Percentiles rank a stretch among this genome's conserved stretches.
phyloP scores from a whole-genome alignment of 139 green algal species.

The Edaphochlamys debaryana region DNA sequence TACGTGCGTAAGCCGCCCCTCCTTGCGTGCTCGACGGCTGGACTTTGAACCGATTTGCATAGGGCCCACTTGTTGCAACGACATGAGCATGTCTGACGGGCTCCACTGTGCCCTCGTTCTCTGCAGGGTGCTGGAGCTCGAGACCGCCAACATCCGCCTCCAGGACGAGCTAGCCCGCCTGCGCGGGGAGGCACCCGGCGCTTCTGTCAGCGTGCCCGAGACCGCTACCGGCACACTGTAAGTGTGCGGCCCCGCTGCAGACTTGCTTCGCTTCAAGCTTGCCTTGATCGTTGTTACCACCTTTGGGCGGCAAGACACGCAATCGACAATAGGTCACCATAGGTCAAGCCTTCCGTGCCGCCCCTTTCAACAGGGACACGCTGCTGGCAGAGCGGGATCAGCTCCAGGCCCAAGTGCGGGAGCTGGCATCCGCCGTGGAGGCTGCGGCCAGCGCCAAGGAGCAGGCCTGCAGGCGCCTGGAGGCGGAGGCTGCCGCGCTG shows the following conservation, averaged over 20 bases:
- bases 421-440: not conserved
- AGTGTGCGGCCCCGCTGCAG: too few relatives aligned
- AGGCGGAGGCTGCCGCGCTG: not conserved
- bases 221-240: not conserved
- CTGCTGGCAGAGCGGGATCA: slow-evolving; percentile 1
- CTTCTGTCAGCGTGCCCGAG: not conserved
- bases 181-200: slow-evolving; percentile 11
- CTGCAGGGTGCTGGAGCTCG: slow-evolving; percentile 49
- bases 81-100: too few relatives aligned
- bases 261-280: too few relatives aligned
- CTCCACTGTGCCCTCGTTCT: too few relatives aligned
- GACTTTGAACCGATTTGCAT: too few relatives aligned
- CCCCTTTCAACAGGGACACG: slow-evolving; percentile 1
- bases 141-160: slow-evolving; percentile 40
- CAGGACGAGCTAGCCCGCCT: slow-evolving; percentile 24
- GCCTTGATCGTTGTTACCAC: too few relatives aligned
- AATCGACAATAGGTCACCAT: too few relatives aligned
- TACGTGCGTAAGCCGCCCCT: too few relatives aligned
- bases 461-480: not conserved
- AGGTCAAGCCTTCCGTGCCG: too few relatives aligned
- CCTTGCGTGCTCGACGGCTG: too few relatives aligned
- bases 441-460: not conserved
- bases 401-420: slow-evolving; percentile 3
- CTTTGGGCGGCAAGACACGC: too few relatives aligned
- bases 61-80: too few relatives aligned